Evolutionary conservation across 164 flowering plant genomes (phyloP), one percentile per base, ranked within the genome.

Genomic region (Brasenia schreberi): DNA sequence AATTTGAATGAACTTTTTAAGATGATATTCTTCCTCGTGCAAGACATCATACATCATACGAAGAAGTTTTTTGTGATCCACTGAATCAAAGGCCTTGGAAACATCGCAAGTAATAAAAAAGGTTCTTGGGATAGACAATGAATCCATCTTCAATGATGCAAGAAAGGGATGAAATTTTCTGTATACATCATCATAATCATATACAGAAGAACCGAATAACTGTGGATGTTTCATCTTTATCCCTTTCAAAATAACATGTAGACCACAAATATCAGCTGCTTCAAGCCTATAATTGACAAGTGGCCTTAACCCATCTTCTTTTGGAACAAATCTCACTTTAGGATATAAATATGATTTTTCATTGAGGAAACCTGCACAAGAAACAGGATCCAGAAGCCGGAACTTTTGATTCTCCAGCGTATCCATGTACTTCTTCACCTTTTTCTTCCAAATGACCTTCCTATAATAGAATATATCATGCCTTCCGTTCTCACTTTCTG

Each of bases 51-150:
- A 71, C 89, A 92, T 80, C 64, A 95, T 79, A 7, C 43, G 27
- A 42, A 95, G 87, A 33, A 95, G 80, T 75, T 85, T 87, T 73
- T 89, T 85, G 69, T 95, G 99, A 69, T 84, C 74, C 43, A 95
- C 67, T 27, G 92, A 79, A 78, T 95, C 99, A 80, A 85, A 95
- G 63, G 99, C 99, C 73, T 85, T 89, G 11, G 72, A 76, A 45
- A 95, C 96, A 83, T 95, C 99, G 69, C 92, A 70, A 72, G 81
- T 78, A 33, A 92, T 87, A 64, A 95, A 45, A 72, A 72, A 91
- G 4, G 83, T 70, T 58, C 45, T 72, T 63, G 89, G 88, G 65
- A 77, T 62, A 27, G 42, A 42, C 19, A 16, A 43, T 19, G 72
- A 72, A 23, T 73, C 72, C 19, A 70, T 75, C 73, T 80, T 92